Base-by-base conservation (phyloP, 2,329 filamentous ascomycete genomes). In the Volutella citrinella region DNA sequence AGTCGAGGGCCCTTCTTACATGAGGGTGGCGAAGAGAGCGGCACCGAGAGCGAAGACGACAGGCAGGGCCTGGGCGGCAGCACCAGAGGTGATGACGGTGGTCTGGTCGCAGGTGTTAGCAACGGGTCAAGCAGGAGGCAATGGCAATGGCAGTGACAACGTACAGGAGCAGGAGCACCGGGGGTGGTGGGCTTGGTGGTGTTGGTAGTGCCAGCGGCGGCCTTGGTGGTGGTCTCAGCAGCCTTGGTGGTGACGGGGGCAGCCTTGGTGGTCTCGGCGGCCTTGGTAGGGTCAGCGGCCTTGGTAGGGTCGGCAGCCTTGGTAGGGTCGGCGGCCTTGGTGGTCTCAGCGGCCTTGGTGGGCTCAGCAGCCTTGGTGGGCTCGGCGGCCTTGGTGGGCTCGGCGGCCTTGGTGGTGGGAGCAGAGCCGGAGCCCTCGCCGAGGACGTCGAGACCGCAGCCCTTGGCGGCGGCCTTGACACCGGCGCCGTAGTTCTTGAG, bases 401-500 rank as follows among this genome's bases (percentile, higher is more conserved):
- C 30, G 13, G 32, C 34, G 12, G 36, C 19, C 8, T 31, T 34
- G 11, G 36, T 19, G 13, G 36, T 23, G 13, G 32, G 28, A 26
- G 32, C 43, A 15, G 42, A 34, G 16, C 27, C 25, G 19, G 42
- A 30, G 19, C 30, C 40, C 15, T 40, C 35, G 19, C 54, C 55
- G 9, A 46, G 52, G 24, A 51, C 51, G 23, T 49, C 43, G 16
- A 56, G 36, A 13, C 59, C 57, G 39, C 66, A 66, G 8, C 46
- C 56, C 12, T 56, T 40, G 10, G 68, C 68, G 15, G 62, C 65
- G 3, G 45, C 45, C 13, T 45, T 40, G 14, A 72, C 60, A 9
- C 57, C 52, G 13, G 45, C 36, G 12, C 65, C 62, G 30, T 72
- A 72, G 40, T 62, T 57, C 26, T 59, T 45, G 68, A 68, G 71